Conservation (phyloP, 2,329 filamentous ascomycete species). For the Colletotrichum falcatum region DNA sequence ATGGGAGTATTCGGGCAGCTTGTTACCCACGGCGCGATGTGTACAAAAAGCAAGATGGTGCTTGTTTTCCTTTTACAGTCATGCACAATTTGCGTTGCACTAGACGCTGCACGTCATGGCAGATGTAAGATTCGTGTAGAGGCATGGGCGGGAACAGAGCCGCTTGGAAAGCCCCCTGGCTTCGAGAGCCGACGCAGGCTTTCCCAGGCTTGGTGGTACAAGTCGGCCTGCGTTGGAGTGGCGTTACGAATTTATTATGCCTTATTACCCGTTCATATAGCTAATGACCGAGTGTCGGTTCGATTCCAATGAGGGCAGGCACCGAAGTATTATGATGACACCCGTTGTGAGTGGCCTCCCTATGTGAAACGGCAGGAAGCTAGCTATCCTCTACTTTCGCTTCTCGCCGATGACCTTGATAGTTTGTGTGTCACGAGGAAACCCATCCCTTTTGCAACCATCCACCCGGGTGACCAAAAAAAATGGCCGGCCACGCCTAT, state of each 20-base stretch:
- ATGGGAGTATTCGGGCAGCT: constrained; percentile 30
- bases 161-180: constrained; percentile 19
- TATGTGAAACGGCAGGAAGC: neutral
- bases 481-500: no score
- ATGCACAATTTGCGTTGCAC: constrained; percentile 13
- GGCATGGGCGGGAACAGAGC: constrained; percentile 21
- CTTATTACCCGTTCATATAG: neutral
- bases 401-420: neutral
- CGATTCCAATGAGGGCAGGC: neutral
- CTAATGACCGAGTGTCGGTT: no score
- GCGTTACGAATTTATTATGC: constrained; percentile 26
- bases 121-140: constrained; percentile 13
- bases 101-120: constrained; percentile 23
- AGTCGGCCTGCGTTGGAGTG: constrained; percentile 16
- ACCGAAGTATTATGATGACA: neutral
- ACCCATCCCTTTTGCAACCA: neutral
- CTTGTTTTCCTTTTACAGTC: neutral
- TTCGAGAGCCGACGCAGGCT: constrained; percentile 30
- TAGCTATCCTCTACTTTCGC: neutral
- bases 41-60: constrained; percentile 13
- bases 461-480: no score
- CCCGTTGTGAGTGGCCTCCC: neutral
- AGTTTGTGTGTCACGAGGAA: neutral
- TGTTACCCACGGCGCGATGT: constrained; percentile 18
- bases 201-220: constrained; percentile 8